phyloP scores from a whole-genome alignment of 176 grass and related monocot genomes.

The Raddia distichophylla region DNA sequence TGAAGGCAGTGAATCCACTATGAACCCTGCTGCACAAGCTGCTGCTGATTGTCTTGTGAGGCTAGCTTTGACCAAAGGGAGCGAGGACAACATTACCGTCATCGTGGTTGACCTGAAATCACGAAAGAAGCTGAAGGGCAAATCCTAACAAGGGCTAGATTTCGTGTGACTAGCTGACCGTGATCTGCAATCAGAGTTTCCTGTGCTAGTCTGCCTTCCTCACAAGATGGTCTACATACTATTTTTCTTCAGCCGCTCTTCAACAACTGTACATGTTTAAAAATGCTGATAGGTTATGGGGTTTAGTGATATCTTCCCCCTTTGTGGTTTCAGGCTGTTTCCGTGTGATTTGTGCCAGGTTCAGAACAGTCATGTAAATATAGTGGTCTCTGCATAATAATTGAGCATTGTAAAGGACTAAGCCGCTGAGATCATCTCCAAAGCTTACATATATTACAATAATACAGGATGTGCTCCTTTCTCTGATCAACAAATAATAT shows the following conservation, averaged over 20 bases:
- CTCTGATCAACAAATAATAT: not conserved
- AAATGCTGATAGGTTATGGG: slow-evolving; percentile 14
- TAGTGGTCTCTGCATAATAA: slow-evolving; percentile 33
- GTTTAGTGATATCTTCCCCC: not conserved
- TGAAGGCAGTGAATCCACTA: slow-evolving; percentile 24
- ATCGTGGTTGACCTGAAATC: slow-evolving; percentile 69
- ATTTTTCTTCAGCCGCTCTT: not conserved
- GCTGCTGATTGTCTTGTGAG: slow-evolving; percentile 63
- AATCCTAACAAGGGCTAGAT: slow-evolving; percentile 28
- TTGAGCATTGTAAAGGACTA: slow-evolving; percentile 10
- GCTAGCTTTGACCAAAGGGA: slow-evolving; percentile 60
- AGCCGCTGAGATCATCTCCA: not conserved
- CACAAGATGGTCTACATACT: slow-evolving; percentile 11
- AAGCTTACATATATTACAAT: not conserved
- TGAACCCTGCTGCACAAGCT: slow-evolving; percentile 63
- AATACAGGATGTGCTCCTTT: not conserved
- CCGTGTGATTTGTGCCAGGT: not conserved
- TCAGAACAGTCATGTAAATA: slow-evolving; percentile 20
- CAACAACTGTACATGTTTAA: slow-evolving; percentile 23
- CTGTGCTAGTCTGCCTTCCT: slow-evolving; percentile 28
- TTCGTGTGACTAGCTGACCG: slow-evolving; percentile 30
- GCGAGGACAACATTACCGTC: slow-evolving; percentile 66
- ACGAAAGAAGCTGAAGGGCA: slow-evolving; percentile 63
- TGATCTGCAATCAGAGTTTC: slow-evolving; percentile 4
- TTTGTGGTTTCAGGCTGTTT: not conserved